phyloP scores from a whole-genome alignment of 345 rosid species.

The Citrus trifoliata region DNA sequence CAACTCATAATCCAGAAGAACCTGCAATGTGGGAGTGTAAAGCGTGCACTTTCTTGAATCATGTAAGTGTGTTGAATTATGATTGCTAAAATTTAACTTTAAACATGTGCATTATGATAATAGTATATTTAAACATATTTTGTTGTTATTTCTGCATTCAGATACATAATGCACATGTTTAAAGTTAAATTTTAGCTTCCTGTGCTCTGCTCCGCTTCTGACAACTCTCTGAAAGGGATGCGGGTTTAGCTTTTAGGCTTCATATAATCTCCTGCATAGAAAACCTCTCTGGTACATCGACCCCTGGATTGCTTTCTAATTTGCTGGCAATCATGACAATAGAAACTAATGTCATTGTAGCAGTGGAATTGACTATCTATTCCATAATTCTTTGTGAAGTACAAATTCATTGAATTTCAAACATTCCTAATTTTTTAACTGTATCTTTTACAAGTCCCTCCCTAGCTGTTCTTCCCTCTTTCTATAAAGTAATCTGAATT shows the following conservation, averaged over 20 bases:
- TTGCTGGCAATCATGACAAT: neutral
- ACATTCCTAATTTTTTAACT: neutral
- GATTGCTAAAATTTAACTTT: too few species aligned
- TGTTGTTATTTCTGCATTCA: neutral
- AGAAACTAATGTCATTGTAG: neutral
- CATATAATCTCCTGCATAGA: neutral
- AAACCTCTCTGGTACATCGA: too few species aligned
- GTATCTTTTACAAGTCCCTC: neutral
- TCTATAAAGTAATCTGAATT: neutral
- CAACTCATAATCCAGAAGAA: slow-evolving; percentile 27
- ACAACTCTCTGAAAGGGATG: neutral
- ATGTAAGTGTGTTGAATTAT: slow-evolving; percentile 45
- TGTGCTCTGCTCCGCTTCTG: neutral
- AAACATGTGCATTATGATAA: too few species aligned
- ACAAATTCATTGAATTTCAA: neutral
- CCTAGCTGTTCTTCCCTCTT: neutral
- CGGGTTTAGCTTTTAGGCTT: neutral
- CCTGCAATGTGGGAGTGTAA: slow-evolving; percentile 66
- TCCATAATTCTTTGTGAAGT: neutral
- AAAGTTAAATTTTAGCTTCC: neutral
- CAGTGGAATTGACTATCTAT: neutral
- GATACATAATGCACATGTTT: neutral
- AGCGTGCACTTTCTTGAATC: slow-evolving; percentile 72
- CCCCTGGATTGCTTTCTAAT: neutral
- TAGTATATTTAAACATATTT: neutral